phyloP scores from a whole-genome alignment of 1,284 basidiomycete species.

The Boletus sp. region DNA sequence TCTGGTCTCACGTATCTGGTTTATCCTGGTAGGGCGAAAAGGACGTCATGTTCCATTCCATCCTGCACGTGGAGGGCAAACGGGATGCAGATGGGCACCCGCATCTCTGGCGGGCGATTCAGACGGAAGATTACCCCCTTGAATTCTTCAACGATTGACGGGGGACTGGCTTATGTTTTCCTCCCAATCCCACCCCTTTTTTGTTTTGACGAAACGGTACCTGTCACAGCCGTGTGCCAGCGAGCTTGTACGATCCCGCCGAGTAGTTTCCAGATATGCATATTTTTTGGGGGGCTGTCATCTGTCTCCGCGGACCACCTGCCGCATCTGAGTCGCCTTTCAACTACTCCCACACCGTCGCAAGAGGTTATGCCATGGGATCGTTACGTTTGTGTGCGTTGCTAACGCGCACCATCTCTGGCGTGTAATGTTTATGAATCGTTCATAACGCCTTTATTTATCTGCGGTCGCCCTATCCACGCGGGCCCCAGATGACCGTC shows the following conservation, averaged over 20 bases:
- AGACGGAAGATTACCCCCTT: constrained; percentile 52
- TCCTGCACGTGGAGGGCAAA: constrained; percentile 61
- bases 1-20: constrained; percentile 11
- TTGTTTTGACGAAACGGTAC: constrained; percentile 19
- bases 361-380: background rate
- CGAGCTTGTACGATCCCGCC: background rate
- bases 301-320: constrained; percentile 11
- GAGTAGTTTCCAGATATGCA: constrained; percentile 6
- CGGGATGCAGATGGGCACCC: constrained; percentile 49
- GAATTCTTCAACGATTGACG: constrained; percentile 59
- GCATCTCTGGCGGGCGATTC: constrained; percentile 60
- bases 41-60: constrained; percentile 66
- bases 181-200: background rate
- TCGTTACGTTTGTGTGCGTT: constrained; percentile 16
- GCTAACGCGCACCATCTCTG: too few relatives aligned
- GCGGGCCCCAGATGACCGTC: background rate
- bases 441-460: too few relatives aligned
- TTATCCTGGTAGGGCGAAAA: constrained; percentile 48
- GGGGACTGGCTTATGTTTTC: too few relatives aligned
- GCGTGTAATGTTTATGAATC: too few relatives aligned
- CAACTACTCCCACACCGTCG: background rate
- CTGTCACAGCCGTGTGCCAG: constrained; percentile 17
- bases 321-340: background rate
- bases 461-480: constrained; percentile 5
- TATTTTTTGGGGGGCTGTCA: background rate